phyloP scores from a whole-genome alignment of 1,139 yeast genomes.

The Suhomyces anneliseae region DNA sequence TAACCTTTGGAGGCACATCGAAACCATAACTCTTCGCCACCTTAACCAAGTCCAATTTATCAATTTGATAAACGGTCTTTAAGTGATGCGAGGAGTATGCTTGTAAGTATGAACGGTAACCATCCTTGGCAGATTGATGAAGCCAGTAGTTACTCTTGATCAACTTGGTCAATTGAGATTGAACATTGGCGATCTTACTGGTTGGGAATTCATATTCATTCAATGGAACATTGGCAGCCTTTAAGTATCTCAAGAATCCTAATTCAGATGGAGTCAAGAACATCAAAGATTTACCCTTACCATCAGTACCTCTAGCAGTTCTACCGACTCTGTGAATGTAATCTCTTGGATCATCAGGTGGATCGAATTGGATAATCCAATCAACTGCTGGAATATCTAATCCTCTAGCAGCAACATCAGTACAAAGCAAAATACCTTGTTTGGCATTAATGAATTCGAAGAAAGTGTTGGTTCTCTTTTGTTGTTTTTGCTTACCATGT shows the following conservation, averaged over 20 bases:
- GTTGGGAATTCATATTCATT: conserved; percentile 96
- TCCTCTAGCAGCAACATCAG: conserved; percentile 33
- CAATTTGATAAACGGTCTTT: conserved; percentile 94
- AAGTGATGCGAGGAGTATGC: conserved; percentile 96
- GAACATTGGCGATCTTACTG: conserved; percentile 92
- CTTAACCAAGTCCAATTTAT: conserved; percentile 87
- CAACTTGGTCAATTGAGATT: conserved; percentile 85
- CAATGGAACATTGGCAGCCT: conserved; percentile 95
- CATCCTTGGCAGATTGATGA: conserved; percentile 95
- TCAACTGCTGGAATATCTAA: conserved; percentile 32
- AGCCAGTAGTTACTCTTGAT: conserved; percentile 91
- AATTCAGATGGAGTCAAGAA: conserved; percentile 91
- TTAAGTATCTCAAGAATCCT: conserved; percentile 90
- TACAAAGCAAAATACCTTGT: conserved; percentile 42
- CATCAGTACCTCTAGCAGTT: conserved; percentile 65
- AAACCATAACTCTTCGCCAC: conserved; percentile 96
- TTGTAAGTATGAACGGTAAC: conserved; percentile 92
- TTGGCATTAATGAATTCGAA: conserved; percentile 97
- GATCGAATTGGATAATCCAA: conserved; percentile 32
- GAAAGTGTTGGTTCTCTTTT: conserved; percentile 94
- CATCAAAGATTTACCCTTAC: conserved; percentile 93
- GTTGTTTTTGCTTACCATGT: conserved; percentile 98
- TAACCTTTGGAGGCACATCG: conserved; percentile 94
- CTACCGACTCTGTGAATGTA: conserved; percentile 32
- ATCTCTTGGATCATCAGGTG: conserved; percentile 92